A percentile compares a stretch with the other conserved stretches of the same genome.
phyloP scores from a whole-genome alignment of 2,329 filamentous ascomycete species.

The Lachnellula cervina region DNA sequence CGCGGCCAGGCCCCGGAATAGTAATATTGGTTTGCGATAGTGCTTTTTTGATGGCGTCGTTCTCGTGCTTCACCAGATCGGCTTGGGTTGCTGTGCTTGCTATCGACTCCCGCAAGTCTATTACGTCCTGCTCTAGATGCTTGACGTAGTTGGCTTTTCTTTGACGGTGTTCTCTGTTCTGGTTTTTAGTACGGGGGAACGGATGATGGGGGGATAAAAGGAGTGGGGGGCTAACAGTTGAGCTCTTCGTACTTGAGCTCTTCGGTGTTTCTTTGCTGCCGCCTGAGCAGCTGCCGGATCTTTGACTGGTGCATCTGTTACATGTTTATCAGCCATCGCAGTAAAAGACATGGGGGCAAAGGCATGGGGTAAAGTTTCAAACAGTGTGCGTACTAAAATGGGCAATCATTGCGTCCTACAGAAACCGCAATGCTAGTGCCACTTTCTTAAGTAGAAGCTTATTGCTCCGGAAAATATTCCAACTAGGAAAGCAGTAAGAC shows the following conservation, averaged over 20 bases:
- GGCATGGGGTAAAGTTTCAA: neutral
- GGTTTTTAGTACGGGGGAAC: neutral
- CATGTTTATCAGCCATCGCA: neutral
- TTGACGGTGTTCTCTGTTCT: slow-evolving; percentile 26
- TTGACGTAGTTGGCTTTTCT: slow-evolving; percentile 28
- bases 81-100: slow-evolving; percentile 17
- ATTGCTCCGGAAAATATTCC: neutral
- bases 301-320: slow-evolving; percentile 6
- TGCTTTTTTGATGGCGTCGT: slow-evolving; percentile 16
- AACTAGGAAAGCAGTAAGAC: neutral
- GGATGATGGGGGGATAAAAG: neutral
- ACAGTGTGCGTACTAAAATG: neutral
- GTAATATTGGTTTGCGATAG: slow-evolving; percentile 13
- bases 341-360: neutral
- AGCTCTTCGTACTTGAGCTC: slow-evolving; percentile 29
- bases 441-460: neutral
- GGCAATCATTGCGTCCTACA: neutral
- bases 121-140: slow-evolving; percentile 27
- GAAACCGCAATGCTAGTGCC: neutral
- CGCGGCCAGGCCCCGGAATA: neutral
- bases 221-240: slow-evolving; percentile 20
- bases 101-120: slow-evolving; percentile 26
- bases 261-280: slow-evolving; percentile 23
- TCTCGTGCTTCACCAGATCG: slow-evolving; percentile 18
- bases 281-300: slow-evolving; percentile 8